These are phyloP conservation scores for Ustilago cynodontis DNA, from an alignment of 1,284 basidiomycete genomes.

Conservation along the genomic window DNA sequence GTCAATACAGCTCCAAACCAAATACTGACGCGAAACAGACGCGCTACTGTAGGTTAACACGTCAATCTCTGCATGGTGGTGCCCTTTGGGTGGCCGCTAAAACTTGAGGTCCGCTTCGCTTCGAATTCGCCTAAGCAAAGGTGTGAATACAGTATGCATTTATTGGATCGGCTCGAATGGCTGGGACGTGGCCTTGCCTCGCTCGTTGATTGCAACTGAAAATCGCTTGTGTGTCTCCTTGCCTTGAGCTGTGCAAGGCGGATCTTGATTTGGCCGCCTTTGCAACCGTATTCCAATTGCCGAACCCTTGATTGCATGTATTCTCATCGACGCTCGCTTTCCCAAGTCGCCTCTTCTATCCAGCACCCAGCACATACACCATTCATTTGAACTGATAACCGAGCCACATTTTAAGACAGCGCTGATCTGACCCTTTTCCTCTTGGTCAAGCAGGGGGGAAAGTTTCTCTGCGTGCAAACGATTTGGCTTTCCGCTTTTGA, in stretches of 20 bases:
- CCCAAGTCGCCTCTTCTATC: neutral
- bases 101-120: constrained; percentile 25
- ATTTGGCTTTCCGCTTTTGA: too few species aligned
- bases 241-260: neutral
- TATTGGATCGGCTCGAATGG: neutral
- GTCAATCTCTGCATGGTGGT: constrained; percentile 17
- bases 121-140: neutral
- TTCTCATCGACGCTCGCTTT: neutral
- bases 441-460: too few species aligned
- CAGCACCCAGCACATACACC: too few species aligned
- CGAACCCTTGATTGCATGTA: neutral
- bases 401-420: too few species aligned
- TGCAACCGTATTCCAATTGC: neutral
- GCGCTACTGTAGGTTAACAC: neutral
- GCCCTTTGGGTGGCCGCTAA: constrained; percentile 15
- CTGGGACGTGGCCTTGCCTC: neutral
- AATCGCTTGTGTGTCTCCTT: too few species aligned
- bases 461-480: too few species aligned
- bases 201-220: too few species aligned
- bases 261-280: constrained; percentile 2
- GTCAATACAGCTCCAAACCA: too few species aligned
- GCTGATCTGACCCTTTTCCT: too few species aligned
- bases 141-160: neutral
- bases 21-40: neutral
- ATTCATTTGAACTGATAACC: too few species aligned